A percentile compares a stretch with the other conserved stretches of the same genome.
phyloP scores from a whole-genome alignment of 1,284 basidiomycete species.

The Apiotrichum laibachii region DNA sequence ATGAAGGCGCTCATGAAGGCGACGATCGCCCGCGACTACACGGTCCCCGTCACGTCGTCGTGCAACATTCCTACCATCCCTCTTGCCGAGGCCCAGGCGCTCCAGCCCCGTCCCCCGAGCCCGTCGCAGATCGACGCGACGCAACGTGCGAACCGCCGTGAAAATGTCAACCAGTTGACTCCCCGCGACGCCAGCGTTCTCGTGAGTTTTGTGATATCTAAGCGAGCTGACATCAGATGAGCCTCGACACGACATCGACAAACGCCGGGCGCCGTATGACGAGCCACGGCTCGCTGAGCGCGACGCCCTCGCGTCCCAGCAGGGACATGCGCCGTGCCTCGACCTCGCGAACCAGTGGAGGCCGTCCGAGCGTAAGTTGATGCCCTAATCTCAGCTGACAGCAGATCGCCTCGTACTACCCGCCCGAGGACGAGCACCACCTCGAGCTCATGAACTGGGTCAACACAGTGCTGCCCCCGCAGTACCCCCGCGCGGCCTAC shows the following conservation, averaged over 20 bases:
- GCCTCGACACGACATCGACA: constrained; percentile 40
- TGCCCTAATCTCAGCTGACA: neutral
- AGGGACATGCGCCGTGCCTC: constrained; percentile 47
- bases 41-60: constrained; percentile 89
- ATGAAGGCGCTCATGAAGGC: constrained; percentile 99
- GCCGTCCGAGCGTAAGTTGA: constrained; percentile 5
- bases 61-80: constrained; percentile 97
- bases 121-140: constrained; percentile 82
- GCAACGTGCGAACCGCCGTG: constrained; percentile 79
- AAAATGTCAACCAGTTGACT: constrained; percentile 86
- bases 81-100: constrained; percentile 87
- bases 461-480: constrained; percentile 71
- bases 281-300: constrained; percentile 11
- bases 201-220: constrained; percentile 57
- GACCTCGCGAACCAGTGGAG: constrained; percentile 9
- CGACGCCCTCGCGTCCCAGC: constrained; percentile 40
- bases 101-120: constrained; percentile 92
- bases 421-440: constrained; percentile 42
- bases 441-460: constrained; percentile 74
- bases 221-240: constrained; percentile 36
- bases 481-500: constrained; percentile 61
- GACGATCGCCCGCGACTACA: constrained; percentile 89
- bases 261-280: constrained; percentile 11
- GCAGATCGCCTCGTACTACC: constrained; percentile 28
- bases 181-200: constrained; percentile 77